Evolutionary conservation across 306 rosid genomes (phyloP).

Genomic region (Cucurbita moschata): DNA sequence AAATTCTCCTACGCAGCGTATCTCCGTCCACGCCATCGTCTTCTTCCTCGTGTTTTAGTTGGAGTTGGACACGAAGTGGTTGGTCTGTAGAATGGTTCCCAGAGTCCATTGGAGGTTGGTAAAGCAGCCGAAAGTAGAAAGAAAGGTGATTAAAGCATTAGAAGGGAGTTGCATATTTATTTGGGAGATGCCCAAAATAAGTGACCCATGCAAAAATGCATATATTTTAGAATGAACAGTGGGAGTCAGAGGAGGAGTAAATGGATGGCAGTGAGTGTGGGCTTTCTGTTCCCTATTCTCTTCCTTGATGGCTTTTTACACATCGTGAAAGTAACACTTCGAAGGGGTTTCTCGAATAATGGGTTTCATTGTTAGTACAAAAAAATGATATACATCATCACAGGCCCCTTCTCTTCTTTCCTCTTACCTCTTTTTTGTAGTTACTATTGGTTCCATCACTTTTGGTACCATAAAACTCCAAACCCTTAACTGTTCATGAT

Average conservation of each 20-base stretch:
- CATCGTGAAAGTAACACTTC: constrained; percentile 59
- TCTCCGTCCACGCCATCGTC: constrained; percentile 22
- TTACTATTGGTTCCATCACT: neutral
- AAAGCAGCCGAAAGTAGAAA: neutral
- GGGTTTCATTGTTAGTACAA: constrained; percentile 24
- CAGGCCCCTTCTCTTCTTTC: neutral
- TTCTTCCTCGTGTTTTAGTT: neutral
- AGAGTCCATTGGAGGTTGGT: constrained; percentile 31
- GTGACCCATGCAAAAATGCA: constrained; percentile 1
- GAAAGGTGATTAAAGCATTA: neutral
- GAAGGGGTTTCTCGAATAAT: constrained; percentile 43
- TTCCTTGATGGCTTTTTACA: constrained; percentile 31
- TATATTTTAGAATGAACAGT: constrained; percentile 13
- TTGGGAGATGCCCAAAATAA: neutral
- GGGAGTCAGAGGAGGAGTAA: constrained; percentile 7
- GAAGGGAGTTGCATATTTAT: neutral
- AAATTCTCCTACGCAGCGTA: constrained; percentile 55
- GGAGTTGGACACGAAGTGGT: neutral
- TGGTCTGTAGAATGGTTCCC: constrained; percentile 8
- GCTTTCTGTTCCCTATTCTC: constrained; percentile 28
- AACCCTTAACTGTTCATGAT: constrained; percentile 5
- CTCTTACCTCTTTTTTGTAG: neutral
- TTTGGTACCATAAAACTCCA: constrained; percentile 4
- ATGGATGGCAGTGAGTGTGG: constrained; percentile 12
- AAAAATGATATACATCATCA: neutral